Base-by-base conservation (phyloP, 192 early-diverging fungal genomes). In the Gonapodya prolifera region DNA sequence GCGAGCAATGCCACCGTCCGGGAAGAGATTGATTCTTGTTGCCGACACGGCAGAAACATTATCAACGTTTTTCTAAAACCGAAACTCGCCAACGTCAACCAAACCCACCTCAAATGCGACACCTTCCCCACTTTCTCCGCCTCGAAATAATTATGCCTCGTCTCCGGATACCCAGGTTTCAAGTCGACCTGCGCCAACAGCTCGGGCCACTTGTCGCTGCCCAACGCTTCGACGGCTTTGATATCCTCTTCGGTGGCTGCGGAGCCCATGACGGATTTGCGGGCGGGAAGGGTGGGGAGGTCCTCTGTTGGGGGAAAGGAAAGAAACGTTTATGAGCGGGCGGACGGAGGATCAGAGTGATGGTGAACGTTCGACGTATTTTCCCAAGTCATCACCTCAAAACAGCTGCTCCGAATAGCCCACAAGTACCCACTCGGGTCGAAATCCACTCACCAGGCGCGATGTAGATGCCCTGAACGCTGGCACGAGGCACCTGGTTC, bases 1-100 rank as follows among this genome's bases (percentile, higher is more conserved):
- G 75, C 96, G 89, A 85, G 93, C 92, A 74, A 96, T 82, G 33
- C 94, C 95, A 30, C 96, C 95, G 80, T 98, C 96, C 34, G 91
- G 88, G 81, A 86, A 91, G 82, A 92, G 89, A 75, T 87, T 92
- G 70, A 97, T 76, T 69, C n/a, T 69, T 69, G n/a, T 69, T 69
- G 18, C 18, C 18, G n/a, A 23, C 69, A 69, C 69, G n/a, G n/a
- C 69, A 69, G n/a, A 69, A 69, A 69, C n/a, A 69, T 23, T 23
- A n/a, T 69, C n/a, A 69, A 69, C 83, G 69, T 84, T 81, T 35
- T 83, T 79, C 0, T 36, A 76, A 1, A 8, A 76, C 17, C 33
- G n/a, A 75, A 17, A 80, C 23, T 16, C 1, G 13, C 2, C 76
- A 18, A 80, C 35, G n/a, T 28, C 77, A 28, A 80, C 34, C 34